These are phyloP conservation scores for Tricholomella constricta DNA, from an alignment of 768 basidiomycete species.

Conservation along the genomic window DNA sequence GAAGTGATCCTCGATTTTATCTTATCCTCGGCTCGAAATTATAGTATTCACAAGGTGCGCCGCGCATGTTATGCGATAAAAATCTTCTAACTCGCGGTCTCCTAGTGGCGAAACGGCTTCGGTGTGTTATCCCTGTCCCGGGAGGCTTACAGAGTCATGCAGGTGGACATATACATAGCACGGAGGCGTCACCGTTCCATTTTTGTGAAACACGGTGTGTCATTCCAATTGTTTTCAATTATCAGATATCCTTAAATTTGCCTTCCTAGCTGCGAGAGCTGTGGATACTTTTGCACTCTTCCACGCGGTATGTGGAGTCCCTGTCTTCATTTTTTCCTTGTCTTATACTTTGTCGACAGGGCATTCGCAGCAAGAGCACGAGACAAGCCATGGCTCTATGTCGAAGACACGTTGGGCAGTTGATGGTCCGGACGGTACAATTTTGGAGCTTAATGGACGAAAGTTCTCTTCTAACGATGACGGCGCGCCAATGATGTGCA, in stretches of 20 bases:
- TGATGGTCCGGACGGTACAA: slow-evolving; percentile 50
- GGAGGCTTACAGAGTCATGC: slow-evolving; percentile 29
- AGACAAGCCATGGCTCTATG: slow-evolving; percentile 68
- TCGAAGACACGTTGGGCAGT: slow-evolving; percentile 57
- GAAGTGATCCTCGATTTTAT: neutral
- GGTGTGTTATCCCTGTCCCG: neutral
- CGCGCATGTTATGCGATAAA: neutral
- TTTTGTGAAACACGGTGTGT: slow-evolving; percentile 53
- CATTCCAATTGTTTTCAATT: neutral
- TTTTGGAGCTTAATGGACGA: slow-evolving; percentile 55
- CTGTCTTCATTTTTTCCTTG: neutral
- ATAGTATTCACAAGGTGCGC: neutral
- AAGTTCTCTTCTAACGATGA: slow-evolving; percentile 55
- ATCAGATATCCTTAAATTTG: neutral
- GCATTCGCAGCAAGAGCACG: slow-evolving; percentile 61
- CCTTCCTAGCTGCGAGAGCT: slow-evolving; percentile 47
- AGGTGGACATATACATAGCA: slow-evolving; percentile 51
- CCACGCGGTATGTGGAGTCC: slow-evolving; percentile 51
- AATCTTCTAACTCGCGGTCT: neutral
- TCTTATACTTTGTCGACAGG: slow-evolving; percentile 33
- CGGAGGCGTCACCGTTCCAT: slow-evolving; percentile 48
- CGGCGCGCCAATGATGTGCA: slow-evolving; percentile 68
- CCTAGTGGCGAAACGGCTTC: neutral
- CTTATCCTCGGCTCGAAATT: neutral
- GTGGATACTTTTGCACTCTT: slow-evolving; percentile 60